Percentiles rank a stretch among this genome's conserved stretches.
Evolutionary conservation across 345 rosid species (phyloP).

Genomic region (Excoecaria cochinchinensis): DNA sequence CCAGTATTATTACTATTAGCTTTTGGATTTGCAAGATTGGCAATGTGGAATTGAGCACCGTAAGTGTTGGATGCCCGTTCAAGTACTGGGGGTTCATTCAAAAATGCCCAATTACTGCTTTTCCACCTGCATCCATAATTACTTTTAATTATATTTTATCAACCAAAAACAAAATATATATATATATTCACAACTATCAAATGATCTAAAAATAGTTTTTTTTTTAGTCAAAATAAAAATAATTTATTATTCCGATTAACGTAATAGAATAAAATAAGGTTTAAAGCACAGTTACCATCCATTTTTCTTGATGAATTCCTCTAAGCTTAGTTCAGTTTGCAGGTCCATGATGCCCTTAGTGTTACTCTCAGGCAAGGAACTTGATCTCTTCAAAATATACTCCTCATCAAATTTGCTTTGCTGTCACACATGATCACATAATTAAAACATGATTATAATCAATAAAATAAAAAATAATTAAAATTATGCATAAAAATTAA

Average conservation of each 20-base stretch:
- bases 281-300: slow-evolving; percentile 43
- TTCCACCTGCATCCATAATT: slow-evolving; percentile 57
- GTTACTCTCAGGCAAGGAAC: slow-evolving; percentile 28
- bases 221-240: too few relatives aligned
- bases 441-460: too few relatives aligned
- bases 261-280: neutral
- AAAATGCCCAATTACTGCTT: slow-evolving; percentile 74
- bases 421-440: slow-evolving; percentile 4
- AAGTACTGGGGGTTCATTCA: slow-evolving; percentile 70
- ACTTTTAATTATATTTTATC: too few relatives aligned
- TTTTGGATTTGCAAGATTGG: slow-evolving; percentile 26
- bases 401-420: neutral
- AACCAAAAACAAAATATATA: too few relatives aligned
- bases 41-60: slow-evolving; percentile 61
- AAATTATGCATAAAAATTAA: neutral
- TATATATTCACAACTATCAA: too few relatives aligned
- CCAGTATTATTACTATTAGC: slow-evolving; percentile 13
- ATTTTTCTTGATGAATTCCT: slow-evolving; percentile 33
- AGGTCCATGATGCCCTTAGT: slow-evolving; percentile 9
- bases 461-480: neutral
- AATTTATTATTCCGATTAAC: too few relatives aligned
- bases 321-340: slow-evolving; percentile 28
- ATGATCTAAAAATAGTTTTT: too few relatives aligned
- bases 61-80: slow-evolving; percentile 51
- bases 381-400: slow-evolving; percentile 31